Evolutionary conservation across 1,284 basidiomycete species (phyloP).

Genomic region (Mixia osmundae): DNA sequence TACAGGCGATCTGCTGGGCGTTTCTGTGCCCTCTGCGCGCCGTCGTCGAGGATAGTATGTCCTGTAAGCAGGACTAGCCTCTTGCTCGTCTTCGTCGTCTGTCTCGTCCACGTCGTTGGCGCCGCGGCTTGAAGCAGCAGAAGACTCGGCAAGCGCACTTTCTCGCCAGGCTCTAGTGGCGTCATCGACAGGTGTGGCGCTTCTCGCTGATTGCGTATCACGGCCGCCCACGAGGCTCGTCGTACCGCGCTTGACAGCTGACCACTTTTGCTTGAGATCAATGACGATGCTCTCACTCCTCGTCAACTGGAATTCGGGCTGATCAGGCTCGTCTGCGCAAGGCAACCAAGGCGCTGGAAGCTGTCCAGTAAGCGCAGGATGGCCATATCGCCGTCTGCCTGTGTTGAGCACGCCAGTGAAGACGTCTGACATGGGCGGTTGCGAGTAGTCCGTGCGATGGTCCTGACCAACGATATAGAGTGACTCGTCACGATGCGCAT

Average conservation of each 20-base stretch:
- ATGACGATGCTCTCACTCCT: constrained; percentile 8
- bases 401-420: constrained; percentile 71
- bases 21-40: too few species aligned
- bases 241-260: constrained; percentile 9
- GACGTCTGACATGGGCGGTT: constrained; percentile 84
- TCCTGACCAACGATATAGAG: constrained; percentile 55
- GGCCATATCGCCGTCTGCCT: constrained; percentile 63
- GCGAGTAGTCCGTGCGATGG: constrained; percentile 74
- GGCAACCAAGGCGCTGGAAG: constrained; percentile 81
- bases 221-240: neutral
- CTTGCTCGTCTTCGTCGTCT: too few species aligned
- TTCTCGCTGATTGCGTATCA: neutral
- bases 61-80: too few species aligned
- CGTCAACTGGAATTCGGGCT: neutral
- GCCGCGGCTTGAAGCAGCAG: too few species aligned
- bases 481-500: constrained; percentile 79
- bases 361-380: constrained; percentile 66
- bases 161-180: constrained; percentile 2
- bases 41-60: too few species aligned
- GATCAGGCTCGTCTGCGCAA: constrained; percentile 1
- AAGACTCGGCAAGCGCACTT: too few species aligned
- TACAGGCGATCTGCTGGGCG: too few species aligned
- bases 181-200: neutral
- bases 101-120: too few species aligned
- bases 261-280: constrained; percentile 12